Percentiles rank a stretch among this genome's conserved stretches.
Conservation (phyloP, 2,329 filamentous ascomycete genomes). For the Penicillium expansum region DNA sequence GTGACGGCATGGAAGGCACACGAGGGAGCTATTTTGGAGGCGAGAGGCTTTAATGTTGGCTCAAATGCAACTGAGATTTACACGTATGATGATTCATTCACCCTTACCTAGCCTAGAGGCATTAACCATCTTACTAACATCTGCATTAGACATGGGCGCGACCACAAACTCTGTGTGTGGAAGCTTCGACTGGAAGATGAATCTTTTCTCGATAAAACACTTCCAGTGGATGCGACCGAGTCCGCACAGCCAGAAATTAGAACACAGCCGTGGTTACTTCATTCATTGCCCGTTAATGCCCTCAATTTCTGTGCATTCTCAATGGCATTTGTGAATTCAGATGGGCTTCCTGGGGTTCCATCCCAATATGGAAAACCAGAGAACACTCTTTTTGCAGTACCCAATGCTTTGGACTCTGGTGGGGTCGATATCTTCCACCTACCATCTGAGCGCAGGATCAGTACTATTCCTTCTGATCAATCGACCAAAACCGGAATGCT, state of each 20-base stretch:
- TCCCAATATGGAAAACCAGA: slow-evolving; percentile 24
- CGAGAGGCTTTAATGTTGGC: slow-evolving; percentile 59
- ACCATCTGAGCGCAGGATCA: slow-evolving; percentile 68
- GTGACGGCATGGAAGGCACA: slow-evolving; percentile 86
- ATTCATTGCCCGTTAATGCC: slow-evolving; percentile 81
- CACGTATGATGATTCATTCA: slow-evolving; percentile 61
- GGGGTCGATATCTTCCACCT: slow-evolving; percentile 81
- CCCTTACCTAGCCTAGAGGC: not conserved
- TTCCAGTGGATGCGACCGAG: slow-evolving; percentile 66
- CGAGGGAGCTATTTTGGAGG: slow-evolving; percentile 69
- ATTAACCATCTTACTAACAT: slow-evolving; percentile 10
- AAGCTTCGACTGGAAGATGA: slow-evolving; percentile 65
- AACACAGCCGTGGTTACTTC: slow-evolving; percentile 71
- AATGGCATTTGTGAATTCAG: slow-evolving; percentile 26
- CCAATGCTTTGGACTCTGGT: slow-evolving; percentile 71
- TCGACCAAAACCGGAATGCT: slow-evolving; percentile 65
- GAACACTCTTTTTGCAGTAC: slow-evolving; percentile 69
- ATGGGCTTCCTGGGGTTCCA: slow-evolving; percentile 12
- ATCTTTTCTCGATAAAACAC: slow-evolving; percentile 56
- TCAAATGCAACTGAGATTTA: slow-evolving; percentile 63
- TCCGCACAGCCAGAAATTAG: slow-evolving; percentile 49
- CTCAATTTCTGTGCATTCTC: slow-evolving; percentile 81
- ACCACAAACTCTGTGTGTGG: slow-evolving; percentile 85
- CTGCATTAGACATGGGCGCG: slow-evolving; percentile 74
- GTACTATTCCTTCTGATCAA: slow-evolving; percentile 53